Conservation (phyloP, 306 rosid genomes). For the Prinsepia uniflora region DNA sequence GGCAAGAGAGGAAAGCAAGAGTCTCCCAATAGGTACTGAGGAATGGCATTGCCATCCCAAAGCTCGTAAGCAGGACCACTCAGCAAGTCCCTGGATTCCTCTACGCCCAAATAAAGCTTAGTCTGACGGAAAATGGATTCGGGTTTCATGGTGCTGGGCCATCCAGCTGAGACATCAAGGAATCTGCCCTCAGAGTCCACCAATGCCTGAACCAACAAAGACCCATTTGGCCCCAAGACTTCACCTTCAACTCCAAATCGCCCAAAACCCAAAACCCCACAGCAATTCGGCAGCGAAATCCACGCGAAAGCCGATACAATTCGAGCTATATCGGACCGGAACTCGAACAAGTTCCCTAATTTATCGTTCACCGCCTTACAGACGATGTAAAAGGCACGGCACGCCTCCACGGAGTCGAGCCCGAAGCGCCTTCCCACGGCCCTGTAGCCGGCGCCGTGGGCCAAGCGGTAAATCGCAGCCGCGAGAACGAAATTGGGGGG, state of each 20-base stretch:
- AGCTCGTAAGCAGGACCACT: slow-evolving; percentile 49
- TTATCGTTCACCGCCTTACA: slow-evolving; percentile 46
- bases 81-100: slow-evolving; percentile 58
- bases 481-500: slow-evolving; percentile 52
- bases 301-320: slow-evolving; percentile 53
- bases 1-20: slow-evolving; percentile 74
- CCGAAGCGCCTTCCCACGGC: slow-evolving; percentile 57
- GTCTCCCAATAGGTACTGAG: slow-evolving; percentile 69
- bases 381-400: slow-evolving; percentile 53
- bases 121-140: slow-evolving; percentile 60
- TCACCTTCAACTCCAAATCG: slow-evolving; percentile 41
- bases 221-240: slow-evolving; percentile 35
- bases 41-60: slow-evolving; percentile 43
- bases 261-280: slow-evolving; percentile 63
- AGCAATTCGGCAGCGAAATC: slow-evolving; percentile 69
- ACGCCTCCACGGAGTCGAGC: slow-evolving; percentile 43
- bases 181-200: slow-evolving; percentile 75
- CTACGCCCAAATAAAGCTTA: slow-evolving; percentile 52
- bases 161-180: slow-evolving; percentile 78
- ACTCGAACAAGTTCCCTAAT: slow-evolving; percentile 55
- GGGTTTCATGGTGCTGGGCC: slow-evolving; percentile 64
- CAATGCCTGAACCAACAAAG: slow-evolving; percentile 62
- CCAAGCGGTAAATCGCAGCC: slow-evolving; percentile 63
- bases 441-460: slow-evolving; percentile 61
- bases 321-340: slow-evolving; percentile 42